Percentiles rank a stretch among this genome's conserved stretches.
Conservation (phyloP, 108 stramenopile genomes). For the Discostella pseudostelligera region DNA sequence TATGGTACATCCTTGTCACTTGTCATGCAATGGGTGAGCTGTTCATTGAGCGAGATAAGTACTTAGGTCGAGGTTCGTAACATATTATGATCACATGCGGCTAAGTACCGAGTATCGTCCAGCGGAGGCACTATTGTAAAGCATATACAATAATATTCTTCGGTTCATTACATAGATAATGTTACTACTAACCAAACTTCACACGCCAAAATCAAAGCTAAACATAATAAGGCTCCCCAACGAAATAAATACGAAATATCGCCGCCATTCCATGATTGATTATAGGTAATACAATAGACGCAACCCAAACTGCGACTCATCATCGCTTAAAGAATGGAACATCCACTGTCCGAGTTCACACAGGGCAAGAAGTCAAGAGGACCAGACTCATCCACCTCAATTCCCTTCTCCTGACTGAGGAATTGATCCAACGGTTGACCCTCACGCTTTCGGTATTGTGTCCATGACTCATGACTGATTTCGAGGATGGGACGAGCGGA, state of each 20-base stretch:
- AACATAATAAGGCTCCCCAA: not conserved
- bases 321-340: slow-evolving; percentile 39
- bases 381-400: slow-evolving; percentile 88
- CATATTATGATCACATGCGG: no score
- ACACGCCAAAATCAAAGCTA: not conserved
- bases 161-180: not conserved
- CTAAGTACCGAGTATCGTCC: no score
- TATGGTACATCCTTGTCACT: no score
- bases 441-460: slow-evolving; percentile 90
- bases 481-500: slow-evolving; percentile 82
- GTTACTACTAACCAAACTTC: not conserved
- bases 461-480: slow-evolving; percentile 87
- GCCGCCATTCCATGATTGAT: no score
- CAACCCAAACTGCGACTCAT: no score
- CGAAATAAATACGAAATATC: no score
- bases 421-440: slow-evolving; percentile 90
- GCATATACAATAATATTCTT: not conserved
- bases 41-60: no score
- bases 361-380: slow-evolving; percentile 91
- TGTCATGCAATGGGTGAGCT: no score
- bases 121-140: no score
- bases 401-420: slow-evolving; percentile 78
- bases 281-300: no score
- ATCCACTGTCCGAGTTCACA: slow-evolving; percentile 43
- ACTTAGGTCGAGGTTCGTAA: no score